Conservation (phyloP, 2,329 filamentous ascomycete species). For the Ilyonectria sp. region DNA sequence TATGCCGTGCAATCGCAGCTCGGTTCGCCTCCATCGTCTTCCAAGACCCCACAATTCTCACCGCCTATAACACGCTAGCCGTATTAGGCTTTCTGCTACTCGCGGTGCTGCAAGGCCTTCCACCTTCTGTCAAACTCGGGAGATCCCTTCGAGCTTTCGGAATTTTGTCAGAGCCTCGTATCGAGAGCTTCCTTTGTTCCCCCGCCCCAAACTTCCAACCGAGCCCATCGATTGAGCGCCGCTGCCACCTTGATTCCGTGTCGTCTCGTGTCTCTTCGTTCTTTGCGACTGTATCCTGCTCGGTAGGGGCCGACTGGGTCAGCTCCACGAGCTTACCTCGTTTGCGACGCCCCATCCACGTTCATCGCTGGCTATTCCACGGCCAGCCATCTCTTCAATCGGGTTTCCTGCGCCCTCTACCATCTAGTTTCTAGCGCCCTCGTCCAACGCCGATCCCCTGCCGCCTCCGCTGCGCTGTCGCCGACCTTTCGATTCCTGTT, state of each 20-base stretch:
- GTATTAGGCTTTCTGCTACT: slow-evolving; percentile 26
- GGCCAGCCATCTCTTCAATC: slow-evolving; percentile 16
- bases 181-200: slow-evolving; percentile 23
- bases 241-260: background rate
- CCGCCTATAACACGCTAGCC: slow-evolving; percentile 15
- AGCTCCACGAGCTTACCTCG: slow-evolving; percentile 30
- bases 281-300: slow-evolving; percentile 20
- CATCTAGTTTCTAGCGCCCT: background rate
- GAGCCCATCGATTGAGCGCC: slow-evolving; percentile 12
- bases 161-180: slow-evolving; percentile 27
- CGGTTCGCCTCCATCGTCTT: background rate
- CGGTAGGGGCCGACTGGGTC: slow-evolving; percentile 27
- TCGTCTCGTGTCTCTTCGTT: background rate
- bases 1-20: too few species aligned
- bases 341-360: slow-evolving; percentile 23
- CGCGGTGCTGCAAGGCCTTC: slow-evolving; percentile 18
- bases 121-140: slow-evolving; percentile 9
- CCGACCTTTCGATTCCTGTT: background rate
- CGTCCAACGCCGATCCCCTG: background rate
- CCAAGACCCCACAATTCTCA: background rate
- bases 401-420: background rate
- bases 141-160: slow-evolving; percentile 26
- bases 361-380: slow-evolving; percentile 10
- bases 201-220: slow-evolving; percentile 13
- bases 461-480: background rate